A percentile compares a stretch with the other conserved stretches of the same genome.
Conservation (phyloP, 164 flowering plant species). For the Saururus chinensis region DNA sequence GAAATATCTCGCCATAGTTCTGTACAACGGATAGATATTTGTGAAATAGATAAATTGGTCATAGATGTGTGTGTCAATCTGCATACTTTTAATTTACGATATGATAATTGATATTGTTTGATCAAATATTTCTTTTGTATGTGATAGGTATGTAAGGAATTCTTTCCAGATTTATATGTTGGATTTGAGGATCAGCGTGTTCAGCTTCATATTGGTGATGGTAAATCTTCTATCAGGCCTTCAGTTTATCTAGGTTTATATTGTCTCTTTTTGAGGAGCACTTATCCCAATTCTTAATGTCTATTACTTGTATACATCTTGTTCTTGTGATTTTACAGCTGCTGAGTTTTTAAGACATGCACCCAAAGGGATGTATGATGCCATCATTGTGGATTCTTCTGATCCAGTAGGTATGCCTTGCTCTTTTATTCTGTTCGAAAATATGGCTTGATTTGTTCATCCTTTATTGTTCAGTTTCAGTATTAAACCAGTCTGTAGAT, state of each 20-base stretch:
- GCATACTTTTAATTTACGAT: no score
- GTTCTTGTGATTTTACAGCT: slow-evolving; percentile 41
- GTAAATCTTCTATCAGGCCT: slow-evolving; percentile 38
- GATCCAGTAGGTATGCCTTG: slow-evolving; percentile 91
- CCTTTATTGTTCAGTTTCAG: no score
- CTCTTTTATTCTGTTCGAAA: background rate
- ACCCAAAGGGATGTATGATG: slow-evolving; percentile 81
- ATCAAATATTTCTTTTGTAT: no score
- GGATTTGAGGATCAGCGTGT: slow-evolving; percentile 99
- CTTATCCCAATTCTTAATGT: no score
- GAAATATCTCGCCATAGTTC: slow-evolving; percentile 89
- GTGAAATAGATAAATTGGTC: slow-evolving; percentile 93
- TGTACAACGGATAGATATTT: slow-evolving; percentile 80
- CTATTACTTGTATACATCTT: no score
- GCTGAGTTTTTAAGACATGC: slow-evolving; percentile 52
- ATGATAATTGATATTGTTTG: background rate
- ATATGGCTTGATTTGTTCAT: no score
- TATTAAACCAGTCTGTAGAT: no score
- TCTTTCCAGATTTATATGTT: slow-evolving; percentile 70
- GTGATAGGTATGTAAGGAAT: slow-evolving; percentile 69
- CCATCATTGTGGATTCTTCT: slow-evolving; percentile 92
- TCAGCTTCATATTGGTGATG: slow-evolving; percentile 86
- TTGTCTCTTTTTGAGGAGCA: no score
- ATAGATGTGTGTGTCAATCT: slow-evolving; percentile 91
- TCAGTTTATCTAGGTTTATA: no score